phyloP scores from a whole-genome alignment of 1,284 basidiomycete genomes.

The Dichomitus squalens region DNA sequence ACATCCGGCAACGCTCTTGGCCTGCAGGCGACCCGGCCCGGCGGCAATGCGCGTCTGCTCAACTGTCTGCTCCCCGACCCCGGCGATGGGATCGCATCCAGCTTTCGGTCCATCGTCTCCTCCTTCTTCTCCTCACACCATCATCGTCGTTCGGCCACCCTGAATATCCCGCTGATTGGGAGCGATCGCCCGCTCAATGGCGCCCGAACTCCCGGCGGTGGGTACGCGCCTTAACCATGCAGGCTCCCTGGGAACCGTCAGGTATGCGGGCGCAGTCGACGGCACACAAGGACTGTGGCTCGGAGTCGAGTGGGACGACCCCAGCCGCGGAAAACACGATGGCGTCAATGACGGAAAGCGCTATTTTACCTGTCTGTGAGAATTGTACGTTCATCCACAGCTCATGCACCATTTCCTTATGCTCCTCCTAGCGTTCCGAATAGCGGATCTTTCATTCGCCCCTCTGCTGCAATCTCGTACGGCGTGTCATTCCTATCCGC shows the following conservation, averaged over 20 bases:
- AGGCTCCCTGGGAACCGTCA: conserved; percentile 67
- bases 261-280: conserved; percentile 69
- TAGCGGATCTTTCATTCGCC: conserved; percentile 78
- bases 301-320: conserved; percentile 95
- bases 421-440: conserved; percentile 32
- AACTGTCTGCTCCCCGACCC: too few relatives aligned
- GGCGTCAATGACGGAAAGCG: conserved; percentile 77
- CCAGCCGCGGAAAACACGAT: conserved; percentile 82
- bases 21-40: neutral
- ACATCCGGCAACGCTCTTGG: too few relatives aligned
- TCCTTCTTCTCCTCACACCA: neutral
- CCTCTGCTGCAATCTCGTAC: conserved; percentile 54
- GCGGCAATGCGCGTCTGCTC: too few relatives aligned
- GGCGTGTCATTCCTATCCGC: conserved; percentile 80
- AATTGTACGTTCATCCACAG: conserved; percentile 10
- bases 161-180: neutral
- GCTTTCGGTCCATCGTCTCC: neutral
- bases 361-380: conserved; percentile 84
- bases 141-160: neutral
- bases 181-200: conserved; percentile 1
- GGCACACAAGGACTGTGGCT: conserved; percentile 79
- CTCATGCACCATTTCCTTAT: conserved; percentile 14
- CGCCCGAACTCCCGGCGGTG: conserved; percentile 30
- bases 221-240: conserved; percentile 56
- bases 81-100: too few relatives aligned